Percentiles rank a stretch among this genome's conserved stretches.
These are phyloP conservation scores for Trypanosoma congolense DNA, from an alignment of 208 protist species.

Conservation along the genomic window DNA sequence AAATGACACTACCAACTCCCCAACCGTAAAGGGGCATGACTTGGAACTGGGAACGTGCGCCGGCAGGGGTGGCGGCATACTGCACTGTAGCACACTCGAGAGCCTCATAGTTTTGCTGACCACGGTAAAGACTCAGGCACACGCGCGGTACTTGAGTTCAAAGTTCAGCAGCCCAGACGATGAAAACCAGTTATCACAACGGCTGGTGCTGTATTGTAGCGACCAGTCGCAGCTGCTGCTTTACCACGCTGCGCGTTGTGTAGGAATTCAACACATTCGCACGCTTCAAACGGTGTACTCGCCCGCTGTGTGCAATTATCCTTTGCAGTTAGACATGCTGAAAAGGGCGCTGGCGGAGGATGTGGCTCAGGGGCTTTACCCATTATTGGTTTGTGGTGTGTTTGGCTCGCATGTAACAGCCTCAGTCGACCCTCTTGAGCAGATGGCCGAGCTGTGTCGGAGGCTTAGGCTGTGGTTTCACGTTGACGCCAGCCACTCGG, in stretches of 20 bases:
- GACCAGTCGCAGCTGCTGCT: slow-evolving; percentile 62
- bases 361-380: slow-evolving; percentile 45
- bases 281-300: slow-evolving; percentile 42
- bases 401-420: slow-evolving; percentile 44
- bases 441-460: slow-evolving; percentile 38
- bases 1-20: not conserved
- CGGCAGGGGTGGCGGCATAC: slow-evolving; percentile 37
- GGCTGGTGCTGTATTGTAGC: slow-evolving; percentile 60
- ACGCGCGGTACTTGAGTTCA: slow-evolving; percentile 29
- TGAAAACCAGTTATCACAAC: slow-evolving; percentile 11
- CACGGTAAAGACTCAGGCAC: slow-evolving; percentile 44
- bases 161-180: slow-evolving; percentile 24
- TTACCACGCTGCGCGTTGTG: slow-evolving; percentile 36
- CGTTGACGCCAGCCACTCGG: slow-evolving; percentile 55
- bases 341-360: slow-evolving; percentile 60
- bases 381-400: slow-evolving; percentile 56
- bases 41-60: not conserved
- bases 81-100: slow-evolving; percentile 40
- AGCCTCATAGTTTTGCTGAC: slow-evolving; percentile 48
- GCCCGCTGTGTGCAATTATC: slow-evolving; percentile 28
- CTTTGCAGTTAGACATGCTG: slow-evolving; percentile 39
- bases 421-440: slow-evolving; percentile 49
- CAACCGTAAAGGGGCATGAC: not conserved
- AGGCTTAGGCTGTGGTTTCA: slow-evolving; percentile 68
- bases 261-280: slow-evolving; percentile 55